Percentiles rank a stretch among this genome's conserved stretches.
phyloP scores from a whole-genome alignment of 139 green algal species.

The Picochlorum sp. region DNA sequence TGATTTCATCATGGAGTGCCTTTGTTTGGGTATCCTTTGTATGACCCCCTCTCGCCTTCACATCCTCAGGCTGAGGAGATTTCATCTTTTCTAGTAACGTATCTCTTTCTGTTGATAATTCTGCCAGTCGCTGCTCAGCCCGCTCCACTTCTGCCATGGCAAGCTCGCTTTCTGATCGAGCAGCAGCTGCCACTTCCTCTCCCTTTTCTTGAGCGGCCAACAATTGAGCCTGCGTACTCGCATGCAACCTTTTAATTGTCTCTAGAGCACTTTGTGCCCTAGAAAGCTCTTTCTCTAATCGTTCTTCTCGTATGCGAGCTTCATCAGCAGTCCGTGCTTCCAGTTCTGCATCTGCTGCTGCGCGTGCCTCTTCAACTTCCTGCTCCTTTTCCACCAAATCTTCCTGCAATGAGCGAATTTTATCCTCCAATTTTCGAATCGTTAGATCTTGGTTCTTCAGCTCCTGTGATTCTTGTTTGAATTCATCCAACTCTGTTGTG shows the following conservation, averaged over 20 bases:
- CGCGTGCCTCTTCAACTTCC: constrained; percentile 36
- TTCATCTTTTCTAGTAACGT: constrained; percentile 39
- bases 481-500: constrained; percentile 70
- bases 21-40: not conserved
- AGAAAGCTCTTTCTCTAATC: constrained; percentile 52
- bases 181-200: constrained; percentile 51
- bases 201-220: constrained; percentile 43
- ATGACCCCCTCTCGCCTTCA: not conserved
- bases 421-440: constrained; percentile 69
- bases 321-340: constrained; percentile 24
- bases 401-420: constrained; percentile 36
- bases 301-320: constrained; percentile 35
- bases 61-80: not conserved
- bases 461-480: constrained; percentile 59
- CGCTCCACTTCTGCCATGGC: constrained; percentile 52
- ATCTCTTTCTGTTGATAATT: constrained; percentile 67
- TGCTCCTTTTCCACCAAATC: constrained; percentile 36
- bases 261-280: constrained; percentile 52
- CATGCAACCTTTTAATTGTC: constrained; percentile 61
- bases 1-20: constrained; percentile 33
- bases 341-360: constrained; percentile 44
- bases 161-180: constrained; percentile 69
- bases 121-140: constrained; percentile 42
- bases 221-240: constrained; percentile 46
- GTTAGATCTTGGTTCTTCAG: constrained; percentile 84